phyloP scores from a whole-genome alignment of 176 grass and related monocot species.

The Alopecurus myosuroides region DNA sequence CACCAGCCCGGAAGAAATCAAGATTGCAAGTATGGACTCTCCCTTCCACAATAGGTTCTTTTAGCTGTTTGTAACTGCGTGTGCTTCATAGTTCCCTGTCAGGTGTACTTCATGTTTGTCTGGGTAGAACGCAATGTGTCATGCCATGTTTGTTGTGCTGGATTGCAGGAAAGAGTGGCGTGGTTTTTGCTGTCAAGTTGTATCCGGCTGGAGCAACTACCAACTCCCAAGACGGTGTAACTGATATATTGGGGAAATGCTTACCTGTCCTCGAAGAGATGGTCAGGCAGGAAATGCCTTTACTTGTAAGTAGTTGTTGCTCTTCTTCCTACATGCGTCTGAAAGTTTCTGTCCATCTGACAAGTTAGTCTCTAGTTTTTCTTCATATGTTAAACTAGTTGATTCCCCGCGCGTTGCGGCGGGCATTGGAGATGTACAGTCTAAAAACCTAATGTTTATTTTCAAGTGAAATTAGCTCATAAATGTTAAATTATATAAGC shows the following conservation, averaged over 20 bases:
- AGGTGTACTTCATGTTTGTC: background rate
- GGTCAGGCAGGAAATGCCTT: conserved; percentile 77
- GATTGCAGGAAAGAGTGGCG: conserved; percentile 61
- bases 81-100: background rate
- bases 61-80: background rate
- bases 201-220: conserved; percentile 96
- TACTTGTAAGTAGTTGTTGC: conserved; percentile 61
- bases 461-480: no score
- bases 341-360: background rate
- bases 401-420: no score
- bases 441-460: no score
- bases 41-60: background rate
- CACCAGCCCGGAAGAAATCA: conserved; percentile 77
- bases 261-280: conserved; percentile 84
- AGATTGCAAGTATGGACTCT: conserved; percentile 51
- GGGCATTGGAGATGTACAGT: no score
- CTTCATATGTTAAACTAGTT: background rate
- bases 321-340: background rate
- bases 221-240: conserved; percentile 94
- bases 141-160: conserved; percentile 1
- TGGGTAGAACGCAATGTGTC: no score
- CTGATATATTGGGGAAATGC: conserved; percentile 80
- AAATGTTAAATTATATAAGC: no score
- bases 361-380: background rate
- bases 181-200: conserved; percentile 74